Evolutionary conservation across 2,329 filamentous ascomycete species (phyloP).

Genomic region (Pseudogymnoascus sp.): DNA sequence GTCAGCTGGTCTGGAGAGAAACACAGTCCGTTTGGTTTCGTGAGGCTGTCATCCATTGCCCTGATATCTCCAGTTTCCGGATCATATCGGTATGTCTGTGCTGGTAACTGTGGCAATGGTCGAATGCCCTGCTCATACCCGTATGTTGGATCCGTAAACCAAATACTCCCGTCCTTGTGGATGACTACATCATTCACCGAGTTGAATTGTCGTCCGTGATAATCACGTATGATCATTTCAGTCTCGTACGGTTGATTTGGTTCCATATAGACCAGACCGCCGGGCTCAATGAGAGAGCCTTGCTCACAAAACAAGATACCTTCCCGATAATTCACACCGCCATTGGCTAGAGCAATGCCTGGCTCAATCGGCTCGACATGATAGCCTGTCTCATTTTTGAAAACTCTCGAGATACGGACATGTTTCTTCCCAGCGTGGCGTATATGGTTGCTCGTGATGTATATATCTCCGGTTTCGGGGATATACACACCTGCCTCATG

Average conservation of each 20-base stretch:
- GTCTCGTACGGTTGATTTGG: slow-evolving; percentile 13
- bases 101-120: slow-evolving; percentile 41
- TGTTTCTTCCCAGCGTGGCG: slow-evolving; percentile 3
- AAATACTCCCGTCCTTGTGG: slow-evolving; percentile 47
- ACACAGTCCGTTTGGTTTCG: slow-evolving; percentile 46
- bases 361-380: slow-evolving; percentile 18
- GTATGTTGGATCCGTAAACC: slow-evolving; percentile 56
- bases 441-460: slow-evolving; percentile 16
- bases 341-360: slow-evolving; percentile 16
- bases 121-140: slow-evolving; percentile 51
- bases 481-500: slow-evolving; percentile 47
- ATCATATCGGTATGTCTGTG: slow-evolving; percentile 51
- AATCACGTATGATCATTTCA: slow-evolving; percentile 48
- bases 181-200: slow-evolving; percentile 52
- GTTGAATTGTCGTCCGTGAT: slow-evolving; percentile 49
- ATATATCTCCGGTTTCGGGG: slow-evolving; percentile 12
- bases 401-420: slow-evolving; percentile 16
- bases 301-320: slow-evolving; percentile 22
- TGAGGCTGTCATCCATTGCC: slow-evolving; percentile 50
- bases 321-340: slow-evolving; percentile 18
- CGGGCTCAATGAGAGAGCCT: slow-evolving; percentile 11
- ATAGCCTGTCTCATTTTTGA: slow-evolving; percentile 36
- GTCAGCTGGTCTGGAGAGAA: slow-evolving; percentile 46
- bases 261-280: slow-evolving; percentile 19
- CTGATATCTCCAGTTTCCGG: slow-evolving; percentile 41